Evolutionary conservation across 306 rosid genomes (phyloP).

Genomic region (Quercus suber): DNA sequence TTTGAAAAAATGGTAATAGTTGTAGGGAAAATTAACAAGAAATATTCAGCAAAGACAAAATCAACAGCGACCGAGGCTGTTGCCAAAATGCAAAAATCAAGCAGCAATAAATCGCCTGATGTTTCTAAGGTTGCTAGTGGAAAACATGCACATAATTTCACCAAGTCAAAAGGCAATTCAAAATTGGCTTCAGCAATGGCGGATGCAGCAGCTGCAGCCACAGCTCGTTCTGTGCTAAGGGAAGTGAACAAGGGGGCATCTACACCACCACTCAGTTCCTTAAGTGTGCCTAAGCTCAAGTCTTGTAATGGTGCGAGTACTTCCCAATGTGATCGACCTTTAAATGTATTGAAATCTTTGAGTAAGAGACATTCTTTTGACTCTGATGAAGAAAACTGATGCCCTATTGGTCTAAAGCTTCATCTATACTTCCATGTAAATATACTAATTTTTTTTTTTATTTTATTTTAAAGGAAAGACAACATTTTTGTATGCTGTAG

Average conservation of each 20-base stretch:
- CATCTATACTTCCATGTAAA: no score
- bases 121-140: constrained; percentile 22
- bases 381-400: no score
- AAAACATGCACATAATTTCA: constrained; percentile 20
- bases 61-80: constrained; percentile 56
- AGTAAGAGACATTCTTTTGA: no score
- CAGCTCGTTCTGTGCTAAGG: constrained; percentile 75
- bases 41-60: constrained; percentile 57
- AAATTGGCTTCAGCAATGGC: constrained; percentile 78
- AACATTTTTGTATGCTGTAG: no score
- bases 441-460: no score
- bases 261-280: constrained; percentile 59
- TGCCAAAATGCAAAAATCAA: constrained; percentile 42
- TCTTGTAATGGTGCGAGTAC: constrained; percentile 30
- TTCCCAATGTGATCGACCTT: neutral
- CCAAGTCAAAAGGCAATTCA: constrained; percentile 28
- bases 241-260: constrained; percentile 65
- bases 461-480: no score
- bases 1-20: no score
- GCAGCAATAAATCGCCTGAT: constrained; percentile 32
- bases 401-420: no score
- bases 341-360: no score
- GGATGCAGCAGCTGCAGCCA: constrained; percentile 76
- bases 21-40: no score
- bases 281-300: constrained; percentile 67